Base-by-base conservation (phyloP, 1,284 basidiomycete genomes). In the Trametes hirsuta region DNA sequence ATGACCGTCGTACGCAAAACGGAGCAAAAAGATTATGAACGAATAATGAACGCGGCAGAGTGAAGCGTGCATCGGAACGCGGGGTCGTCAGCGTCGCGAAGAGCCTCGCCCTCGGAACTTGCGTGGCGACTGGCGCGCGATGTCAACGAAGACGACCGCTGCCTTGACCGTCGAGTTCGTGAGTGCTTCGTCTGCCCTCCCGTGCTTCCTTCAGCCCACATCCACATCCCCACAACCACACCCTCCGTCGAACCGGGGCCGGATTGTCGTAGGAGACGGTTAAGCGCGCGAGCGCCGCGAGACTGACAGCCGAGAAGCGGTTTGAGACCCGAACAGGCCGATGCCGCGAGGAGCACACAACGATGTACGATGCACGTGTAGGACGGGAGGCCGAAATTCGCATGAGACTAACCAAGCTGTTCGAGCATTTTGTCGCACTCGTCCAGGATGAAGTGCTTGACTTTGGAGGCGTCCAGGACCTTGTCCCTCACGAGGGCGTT, bases 381-480 rank as follows among this genome's bases (percentile, higher is more conserved):
- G 67, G 66, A 69, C 64, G 61, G 55, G 56, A 62, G 67, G 71
- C 66, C 71, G 70, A 75, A 87, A 83, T 81, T 83, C 83, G 86
- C 81, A 84, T 78, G 84, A 60, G 56, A 97, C 95, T 97, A 91
- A 98, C 95, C 96, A 82, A 99, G 95, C 88, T 96, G 93, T 86
- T 99, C 97, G 76, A 99, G 90, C 94, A 99, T 98, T 88, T 99
- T 99, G 87, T 99, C 97, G 84, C 97, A 99, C 83, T 99, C 97
- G 85, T 99, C 97, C 76, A 99, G 84, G 63, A 98, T 96, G 79
- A 99, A 99, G 83, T 98, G 96, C 83, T 97, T 97, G 77, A 97
- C 94, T 75, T 94, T 91, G 77, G 90, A 90, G 67, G 91, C 92
- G 75, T 97, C 94, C 78, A 98, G 76, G 64, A 91, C 86, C 82